These are phyloP conservation scores for Fusarium temperatum DNA, from an alignment of 2,329 filamentous ascomycete genomes.

Conservation along the genomic window DNA sequence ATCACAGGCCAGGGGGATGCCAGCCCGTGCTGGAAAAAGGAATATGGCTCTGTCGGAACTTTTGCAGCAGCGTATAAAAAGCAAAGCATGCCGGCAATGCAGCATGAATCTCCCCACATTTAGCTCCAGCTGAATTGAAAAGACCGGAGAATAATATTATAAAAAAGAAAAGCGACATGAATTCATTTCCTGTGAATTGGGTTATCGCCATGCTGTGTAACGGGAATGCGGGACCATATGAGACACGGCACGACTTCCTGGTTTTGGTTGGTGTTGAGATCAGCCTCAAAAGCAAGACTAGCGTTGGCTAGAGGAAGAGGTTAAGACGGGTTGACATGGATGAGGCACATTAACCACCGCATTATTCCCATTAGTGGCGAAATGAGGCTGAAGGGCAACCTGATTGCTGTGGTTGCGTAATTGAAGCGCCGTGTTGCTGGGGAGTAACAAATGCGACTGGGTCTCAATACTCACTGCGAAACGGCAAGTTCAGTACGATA, in stretches of 20 bases:
- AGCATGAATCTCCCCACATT: background rate
- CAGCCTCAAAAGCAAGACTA: background rate
- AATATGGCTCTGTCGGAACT: background rate
- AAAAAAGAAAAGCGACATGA: background rate
- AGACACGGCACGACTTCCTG: background rate
- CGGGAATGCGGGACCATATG: background rate
- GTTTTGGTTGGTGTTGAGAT: background rate
- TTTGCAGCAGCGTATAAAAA: background rate
- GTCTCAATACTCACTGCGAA: background rate
- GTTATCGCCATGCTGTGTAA: background rate
- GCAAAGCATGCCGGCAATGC: background rate
- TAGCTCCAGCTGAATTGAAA: background rate
- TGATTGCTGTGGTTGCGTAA: background rate
- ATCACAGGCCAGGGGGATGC: background rate
- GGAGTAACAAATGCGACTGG: rapidly evolving
- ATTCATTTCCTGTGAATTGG: background rate
- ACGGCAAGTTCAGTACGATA: background rate
- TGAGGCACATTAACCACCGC: background rate
- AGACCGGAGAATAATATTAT: too few relatives aligned
- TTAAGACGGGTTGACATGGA: background rate
- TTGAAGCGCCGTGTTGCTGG: rapidly evolving
- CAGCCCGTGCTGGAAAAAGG: background rate
- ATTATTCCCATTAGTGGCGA: background rate
- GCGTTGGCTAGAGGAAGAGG: background rate
- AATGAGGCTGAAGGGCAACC: background rate